phyloP scores from a whole-genome alignment of 257 asterid genomes.

The Przewalskia tangutica region DNA sequence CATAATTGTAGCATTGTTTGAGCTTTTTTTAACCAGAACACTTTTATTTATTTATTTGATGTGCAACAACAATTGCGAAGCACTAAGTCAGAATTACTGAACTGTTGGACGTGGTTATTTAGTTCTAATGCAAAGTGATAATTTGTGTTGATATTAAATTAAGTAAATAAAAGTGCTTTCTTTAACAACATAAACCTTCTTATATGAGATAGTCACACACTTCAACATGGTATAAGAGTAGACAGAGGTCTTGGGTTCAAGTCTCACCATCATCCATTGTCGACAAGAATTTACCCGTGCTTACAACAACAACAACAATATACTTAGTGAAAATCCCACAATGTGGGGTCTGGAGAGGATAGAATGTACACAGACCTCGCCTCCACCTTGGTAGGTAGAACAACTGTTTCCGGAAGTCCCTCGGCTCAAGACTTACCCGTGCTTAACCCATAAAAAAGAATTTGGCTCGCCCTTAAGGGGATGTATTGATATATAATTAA shows the following conservation, averaged over 20 bases:
- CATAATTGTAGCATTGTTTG: too few species aligned
- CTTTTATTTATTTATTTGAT: neutral
- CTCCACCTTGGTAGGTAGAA: too few species aligned
- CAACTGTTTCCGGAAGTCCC: too few species aligned
- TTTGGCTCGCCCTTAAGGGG: neutral
- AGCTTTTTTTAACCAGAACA: too few species aligned
- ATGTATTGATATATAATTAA: neutral
- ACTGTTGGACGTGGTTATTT: neutral
- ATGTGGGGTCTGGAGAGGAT: too few species aligned
- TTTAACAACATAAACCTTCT: neutral
- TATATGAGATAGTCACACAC: neutral
- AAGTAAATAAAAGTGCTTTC: neutral
- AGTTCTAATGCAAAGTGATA: neutral
- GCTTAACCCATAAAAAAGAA: neutral
- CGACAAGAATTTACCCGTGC: neutral
- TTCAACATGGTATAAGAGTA: neutral
- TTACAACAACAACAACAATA: too few species aligned
- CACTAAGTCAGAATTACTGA: neutral
- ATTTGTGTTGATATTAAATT: neutral
- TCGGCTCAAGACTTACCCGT: too few species aligned
- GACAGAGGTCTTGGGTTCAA: neutral
- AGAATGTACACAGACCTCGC: too few species aligned
- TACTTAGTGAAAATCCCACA: too few species aligned
- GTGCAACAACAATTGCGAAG: neutral
- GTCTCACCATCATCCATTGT: neutral